Evolutionary conservation across 1,284 basidiomycete genomes (phyloP).

Genomic region (Malassezia globosa): DNA sequence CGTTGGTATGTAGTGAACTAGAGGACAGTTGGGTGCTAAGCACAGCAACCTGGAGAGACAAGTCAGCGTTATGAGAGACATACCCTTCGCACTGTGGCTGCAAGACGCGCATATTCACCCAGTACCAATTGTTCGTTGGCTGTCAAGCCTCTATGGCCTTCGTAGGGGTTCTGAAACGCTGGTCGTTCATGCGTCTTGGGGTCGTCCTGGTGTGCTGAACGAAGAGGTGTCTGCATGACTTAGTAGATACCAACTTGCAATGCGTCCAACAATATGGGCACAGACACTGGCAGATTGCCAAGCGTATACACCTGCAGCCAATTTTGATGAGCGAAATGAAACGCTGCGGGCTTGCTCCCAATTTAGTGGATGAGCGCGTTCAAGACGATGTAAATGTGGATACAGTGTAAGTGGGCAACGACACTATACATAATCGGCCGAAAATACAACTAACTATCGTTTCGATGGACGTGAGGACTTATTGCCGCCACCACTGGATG

Average conservation of each 20-base stretch:
- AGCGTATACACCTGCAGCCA: no score
- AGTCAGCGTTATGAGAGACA: slow-evolving; percentile 1
- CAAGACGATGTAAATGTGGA: no score
- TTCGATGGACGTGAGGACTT: slow-evolving; percentile 1
- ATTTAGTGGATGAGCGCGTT: no score
- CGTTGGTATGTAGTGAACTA: slow-evolving; percentile 61
- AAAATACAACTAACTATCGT: slow-evolving; percentile 11
- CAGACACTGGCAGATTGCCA: no score
- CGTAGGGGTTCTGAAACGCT: slow-evolving; percentile 32
- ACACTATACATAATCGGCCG: slow-evolving; percentile 8
- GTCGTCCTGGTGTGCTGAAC: background rate
- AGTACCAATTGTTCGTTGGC: slow-evolving; percentile 33
- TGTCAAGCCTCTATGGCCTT: slow-evolving; percentile 29
- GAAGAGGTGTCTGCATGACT: background rate
- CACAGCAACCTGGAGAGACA: slow-evolving; percentile 15
- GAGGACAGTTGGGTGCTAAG: slow-evolving; percentile 48
- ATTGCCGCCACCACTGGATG: no score
- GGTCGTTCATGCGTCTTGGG: background rate
- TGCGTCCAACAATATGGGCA: no score
- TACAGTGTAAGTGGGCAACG: background rate
- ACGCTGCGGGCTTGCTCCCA: no score
- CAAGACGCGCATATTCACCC: slow-evolving; percentile 41
- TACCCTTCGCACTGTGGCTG: slow-evolving; percentile 35
- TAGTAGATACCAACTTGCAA: background rate
- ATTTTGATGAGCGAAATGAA: no score